phyloP scores from a whole-genome alignment of 1,139 yeast species.

The Geotrichum europaeum region DNA sequence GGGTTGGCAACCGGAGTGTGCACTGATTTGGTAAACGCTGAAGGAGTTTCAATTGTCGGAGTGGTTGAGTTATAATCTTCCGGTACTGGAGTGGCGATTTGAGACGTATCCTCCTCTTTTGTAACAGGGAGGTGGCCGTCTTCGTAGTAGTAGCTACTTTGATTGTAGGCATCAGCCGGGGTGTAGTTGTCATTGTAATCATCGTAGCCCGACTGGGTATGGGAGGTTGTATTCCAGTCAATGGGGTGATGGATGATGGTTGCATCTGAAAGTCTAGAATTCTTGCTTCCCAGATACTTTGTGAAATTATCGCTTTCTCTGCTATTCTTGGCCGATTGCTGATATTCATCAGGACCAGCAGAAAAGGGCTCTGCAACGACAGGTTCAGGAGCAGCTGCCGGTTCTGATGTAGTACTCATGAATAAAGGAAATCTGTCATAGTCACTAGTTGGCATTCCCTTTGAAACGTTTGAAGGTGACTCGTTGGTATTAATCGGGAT shows the following conservation, averaged over 20 bases:
- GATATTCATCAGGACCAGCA: not conserved
- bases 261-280: conserved; percentile 9
- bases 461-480: not conserved
- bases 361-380: not conserved
- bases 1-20: not conserved
- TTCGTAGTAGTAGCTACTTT: not conserved
- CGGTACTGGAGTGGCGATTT: not conserved
- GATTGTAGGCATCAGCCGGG: not conserved
- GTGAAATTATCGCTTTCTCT: conserved; percentile 2
- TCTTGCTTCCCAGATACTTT: not conserved
- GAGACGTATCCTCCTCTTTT: not conserved
- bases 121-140: not conserved
- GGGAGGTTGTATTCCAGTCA: conserved; percentile 11
- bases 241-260: conserved; percentile 13
- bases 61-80: not conserved
- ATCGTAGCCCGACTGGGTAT: not conserved
- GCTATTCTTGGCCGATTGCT: not conserved
- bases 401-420: not conserved
- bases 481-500: not conserved
- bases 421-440: not conserved
- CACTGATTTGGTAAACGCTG: not conserved
- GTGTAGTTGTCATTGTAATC: not conserved
- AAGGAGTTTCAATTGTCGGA: not conserved
- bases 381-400: not conserved
- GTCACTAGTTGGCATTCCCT: not conserved